Conservation (phyloP, 345 rosid genomes). For the Populus euphratica region DNA sequence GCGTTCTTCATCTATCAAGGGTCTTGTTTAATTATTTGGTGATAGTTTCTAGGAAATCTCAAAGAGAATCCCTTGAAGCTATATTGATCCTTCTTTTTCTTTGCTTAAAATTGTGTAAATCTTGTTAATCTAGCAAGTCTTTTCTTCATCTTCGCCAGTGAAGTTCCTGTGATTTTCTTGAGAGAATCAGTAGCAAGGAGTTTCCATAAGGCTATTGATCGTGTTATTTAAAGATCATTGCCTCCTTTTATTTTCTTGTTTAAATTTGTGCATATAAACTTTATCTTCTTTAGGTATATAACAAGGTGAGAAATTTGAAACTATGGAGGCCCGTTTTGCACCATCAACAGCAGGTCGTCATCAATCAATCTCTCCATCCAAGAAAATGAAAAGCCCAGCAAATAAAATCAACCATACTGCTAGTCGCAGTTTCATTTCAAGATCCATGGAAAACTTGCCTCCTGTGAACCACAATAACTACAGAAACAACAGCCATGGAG, state of each 20-base stretch:
- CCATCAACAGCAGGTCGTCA: conserved; percentile 25
- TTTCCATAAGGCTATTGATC: conserved; percentile 32
- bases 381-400: conserved; percentile 38
- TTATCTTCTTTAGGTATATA: background rate
- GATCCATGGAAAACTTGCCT: conserved; percentile 38
- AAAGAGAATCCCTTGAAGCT: background rate
- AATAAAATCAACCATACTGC: conserved; percentile 15
- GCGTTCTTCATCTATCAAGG: background rate
- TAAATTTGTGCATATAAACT: background rate
- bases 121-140: background rate
- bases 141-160: background rate
- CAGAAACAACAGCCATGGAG: conserved; percentile 25
- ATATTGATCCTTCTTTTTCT: background rate
- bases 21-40: background rate
- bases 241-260: background rate
- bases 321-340: conserved; percentile 45
- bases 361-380: conserved; percentile 31
- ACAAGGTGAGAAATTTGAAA: background rate
- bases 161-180: background rate
- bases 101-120: background rate
- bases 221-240: conserved; percentile 42
- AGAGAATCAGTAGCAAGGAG: conserved; percentile 6
- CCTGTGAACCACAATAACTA: conserved; percentile 11
- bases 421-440: conserved; percentile 31
- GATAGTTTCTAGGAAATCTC: background rate